phyloP scores from a whole-genome alignment of 192 early-diverging fungal genomes.

The Radiomyces spectabilis region DNA sequence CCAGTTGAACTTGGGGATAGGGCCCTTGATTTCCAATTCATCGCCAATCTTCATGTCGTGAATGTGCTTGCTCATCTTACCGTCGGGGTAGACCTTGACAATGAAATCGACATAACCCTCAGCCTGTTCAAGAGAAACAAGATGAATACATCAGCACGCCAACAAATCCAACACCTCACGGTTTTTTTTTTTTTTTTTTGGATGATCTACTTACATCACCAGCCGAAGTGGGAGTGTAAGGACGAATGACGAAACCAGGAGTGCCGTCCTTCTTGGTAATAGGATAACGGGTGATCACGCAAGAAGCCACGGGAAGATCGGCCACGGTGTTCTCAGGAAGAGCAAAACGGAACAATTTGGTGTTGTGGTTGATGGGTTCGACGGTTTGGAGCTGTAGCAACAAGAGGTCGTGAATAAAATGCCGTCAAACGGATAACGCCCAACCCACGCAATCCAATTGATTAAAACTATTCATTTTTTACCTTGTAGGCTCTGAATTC shows the following conservation, averaged over 20 bases:
- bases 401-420: conserved; percentile 5
- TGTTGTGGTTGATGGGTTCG: conserved; percentile 65
- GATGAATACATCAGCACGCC: neutral
- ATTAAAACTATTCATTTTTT: conserved; percentile 21
- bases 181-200: neutral
- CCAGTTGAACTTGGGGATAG: conserved; percentile 58
- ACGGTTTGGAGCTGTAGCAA: conserved; percentile 29
- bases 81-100: conserved; percentile 61
- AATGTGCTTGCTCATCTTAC: conserved; percentile 51
- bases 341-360: conserved; percentile 56
- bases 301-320: conserved; percentile 68
- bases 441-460: no score
- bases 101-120: conserved; percentile 62
- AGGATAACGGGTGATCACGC: conserved; percentile 68
- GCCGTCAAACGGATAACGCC: neutral
- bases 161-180: neutral
- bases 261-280: conserved; percentile 56
- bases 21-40: conserved; percentile 71
- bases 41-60: conserved; percentile 61
- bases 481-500: conserved; percentile 49
- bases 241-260: conserved; percentile 54
- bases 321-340: conserved; percentile 60
- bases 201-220: conserved; percentile 15
- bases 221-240: conserved; percentile 64
- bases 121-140: conserved; percentile 6